phyloP scores from a whole-genome alignment of 257 asterid genomes.

The Knoxia roxburghii region DNA sequence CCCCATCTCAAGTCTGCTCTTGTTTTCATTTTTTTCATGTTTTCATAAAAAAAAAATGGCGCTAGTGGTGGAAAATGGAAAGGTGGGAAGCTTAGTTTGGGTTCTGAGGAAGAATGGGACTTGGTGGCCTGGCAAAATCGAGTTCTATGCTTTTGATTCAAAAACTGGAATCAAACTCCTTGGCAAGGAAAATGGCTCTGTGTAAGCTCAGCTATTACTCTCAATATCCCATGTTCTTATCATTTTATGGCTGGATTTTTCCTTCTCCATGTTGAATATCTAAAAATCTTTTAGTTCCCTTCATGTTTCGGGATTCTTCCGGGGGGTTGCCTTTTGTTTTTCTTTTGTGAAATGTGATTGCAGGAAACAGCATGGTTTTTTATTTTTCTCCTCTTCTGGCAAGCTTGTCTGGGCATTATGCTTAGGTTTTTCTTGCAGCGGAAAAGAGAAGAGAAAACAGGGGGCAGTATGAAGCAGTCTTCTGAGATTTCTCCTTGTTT shows the following conservation, averaged over 20 bases:
- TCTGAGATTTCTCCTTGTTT: background rate
- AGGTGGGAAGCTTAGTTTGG: conserved; percentile 29
- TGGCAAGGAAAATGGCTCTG: conserved; percentile 22
- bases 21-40: background rate
- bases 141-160: conserved; percentile 11
- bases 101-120: conserved; percentile 26
- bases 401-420: too few species aligned
- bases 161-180: conserved; percentile 29
- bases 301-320: too few species aligned
- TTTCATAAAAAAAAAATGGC: background rate
- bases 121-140: conserved; percentile 32
- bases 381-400: too few species aligned
- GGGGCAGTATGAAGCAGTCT: background rate
- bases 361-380: too few species aligned
- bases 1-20: background rate
- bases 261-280: too few species aligned
- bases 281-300: too few species aligned
- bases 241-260: background rate
- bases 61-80: conserved; percentile 12
- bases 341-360: too few species aligned
- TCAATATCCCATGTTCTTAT: background rate
- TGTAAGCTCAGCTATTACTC: conserved; percentile 22
- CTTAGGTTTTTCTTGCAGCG: too few species aligned
- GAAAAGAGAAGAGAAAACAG: background rate
- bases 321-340: too few species aligned